Evolutionary conservation across 768 basidiomycete genomes (phyloP), one percentile per base, ranked within the genome.

Genomic region (Obba rivulosa): DNA sequence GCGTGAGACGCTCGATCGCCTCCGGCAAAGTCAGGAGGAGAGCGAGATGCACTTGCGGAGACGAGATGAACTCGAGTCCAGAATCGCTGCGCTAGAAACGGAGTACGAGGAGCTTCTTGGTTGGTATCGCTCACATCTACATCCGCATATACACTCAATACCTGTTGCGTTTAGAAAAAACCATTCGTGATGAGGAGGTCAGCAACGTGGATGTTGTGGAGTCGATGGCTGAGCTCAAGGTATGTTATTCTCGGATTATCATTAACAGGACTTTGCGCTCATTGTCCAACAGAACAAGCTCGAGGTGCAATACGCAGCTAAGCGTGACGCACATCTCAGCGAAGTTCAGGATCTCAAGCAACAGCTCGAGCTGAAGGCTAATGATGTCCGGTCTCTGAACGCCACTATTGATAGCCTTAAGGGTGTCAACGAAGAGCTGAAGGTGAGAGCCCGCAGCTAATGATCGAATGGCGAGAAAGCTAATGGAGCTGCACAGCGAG

Each of bases 101-200:
- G 96, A 98, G 61, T 98, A 97, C 58, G 96, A 99, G 67, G 96
- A 98, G 67, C 76, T 98, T 21, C 77, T 99, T 25, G 94, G 93
- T 92, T 54, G 55, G 82, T 70, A 34, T 35, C 10, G 21, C 31
- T n/a, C 7, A 34, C 37, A 5, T 13, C 36, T 17, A 41, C 11
- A 43, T 22, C 17, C 21, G n/a, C 35, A 14, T 41, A 36, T 41
- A 14, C 39, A 52, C 69, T 92, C 28, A 31, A 31, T 31, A 31
- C 13, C n/a, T n/a, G n/a, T n/a, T n/a, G n/a, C n/a, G n/a, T 31
- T 5, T 31, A 31, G 92, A 95, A 75, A 94, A 93, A 72, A 90
- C 86, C 8, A 91, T 94, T 43, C 77, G 85, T 53, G 89, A 92
- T 43, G 92, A 94, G 63, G 91, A 92, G 61, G 79, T 82, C 24